Evolutionary conservation across 2,329 filamentous ascomycete species (phyloP).

Genomic region (Aspergillus sergii): DNA sequence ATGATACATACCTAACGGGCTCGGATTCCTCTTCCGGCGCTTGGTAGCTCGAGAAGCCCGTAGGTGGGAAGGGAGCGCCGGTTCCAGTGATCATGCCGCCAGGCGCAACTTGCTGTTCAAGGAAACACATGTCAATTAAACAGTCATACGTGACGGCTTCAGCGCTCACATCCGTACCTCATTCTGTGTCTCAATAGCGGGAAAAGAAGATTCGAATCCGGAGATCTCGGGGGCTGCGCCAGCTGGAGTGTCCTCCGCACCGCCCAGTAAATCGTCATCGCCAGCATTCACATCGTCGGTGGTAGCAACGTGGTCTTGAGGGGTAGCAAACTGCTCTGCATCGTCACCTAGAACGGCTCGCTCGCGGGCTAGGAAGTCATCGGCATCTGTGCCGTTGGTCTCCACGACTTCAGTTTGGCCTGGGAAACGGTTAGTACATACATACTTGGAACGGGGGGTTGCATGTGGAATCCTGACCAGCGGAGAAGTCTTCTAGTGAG

Average conservation of each 20-base stretch:
- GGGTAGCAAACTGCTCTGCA: slow-evolving; percentile 82
- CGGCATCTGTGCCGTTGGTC: slow-evolving; percentile 57
- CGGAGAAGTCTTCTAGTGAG: slow-evolving; percentile 76
- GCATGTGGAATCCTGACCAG: slow-evolving; percentile 45
- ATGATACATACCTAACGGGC: slow-evolving; percentile 64
- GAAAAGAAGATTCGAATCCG: slow-evolving; percentile 87
- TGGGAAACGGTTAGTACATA: slow-evolving; percentile 31
- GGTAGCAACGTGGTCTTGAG: slow-evolving; percentile 64
- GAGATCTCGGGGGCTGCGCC: slow-evolving; percentile 46
- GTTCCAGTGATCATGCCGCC: slow-evolving; percentile 79
- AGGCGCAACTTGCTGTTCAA: slow-evolving; percentile 66
- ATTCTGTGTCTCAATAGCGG: slow-evolving; percentile 74
- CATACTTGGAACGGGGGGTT: slow-evolving; percentile 18
- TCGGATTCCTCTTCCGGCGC: slow-evolving; percentile 80
- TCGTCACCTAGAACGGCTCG: slow-evolving; percentile 89
- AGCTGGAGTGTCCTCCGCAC: slow-evolving; percentile 46
- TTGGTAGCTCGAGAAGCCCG: slow-evolving; percentile 56
- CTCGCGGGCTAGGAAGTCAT: slow-evolving; percentile 91
- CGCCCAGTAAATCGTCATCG: slow-evolving; percentile 69
- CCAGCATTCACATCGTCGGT: slow-evolving; percentile 65
- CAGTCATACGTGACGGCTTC: neutral
- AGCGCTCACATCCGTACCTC: slow-evolving; percentile 56
- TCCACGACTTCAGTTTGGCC: slow-evolving; percentile 39
- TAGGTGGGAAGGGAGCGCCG: slow-evolving; percentile 57
- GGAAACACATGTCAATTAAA: slow-evolving; percentile 19